Evolutionary conservation across 495 filamentous ascomycete species (phyloP).

Genomic region (Cercophora scortea): DNA sequence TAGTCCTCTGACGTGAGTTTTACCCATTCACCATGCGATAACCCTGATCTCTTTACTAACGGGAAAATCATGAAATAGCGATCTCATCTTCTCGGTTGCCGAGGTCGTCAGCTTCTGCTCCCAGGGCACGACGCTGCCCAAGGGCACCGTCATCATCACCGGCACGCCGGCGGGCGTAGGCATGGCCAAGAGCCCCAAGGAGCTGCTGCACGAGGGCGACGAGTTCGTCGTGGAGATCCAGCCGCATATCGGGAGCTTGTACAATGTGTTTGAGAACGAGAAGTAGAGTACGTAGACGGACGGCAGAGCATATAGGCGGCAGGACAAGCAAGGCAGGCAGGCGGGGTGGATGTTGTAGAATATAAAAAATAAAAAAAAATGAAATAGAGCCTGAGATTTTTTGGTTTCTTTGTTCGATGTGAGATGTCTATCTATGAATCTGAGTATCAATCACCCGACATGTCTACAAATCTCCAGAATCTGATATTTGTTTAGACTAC

Average conservation of each 20-base stretch:
- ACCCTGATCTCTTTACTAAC: no score
- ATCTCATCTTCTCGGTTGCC: constrained; percentile 38
- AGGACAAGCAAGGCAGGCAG: no score
- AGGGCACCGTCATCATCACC: constrained; percentile 39
- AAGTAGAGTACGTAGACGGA: no score
- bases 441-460: no score
- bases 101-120: constrained; percentile 41
- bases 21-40: not conserved
- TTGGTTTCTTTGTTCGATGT: no score
- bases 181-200: constrained; percentile 30
- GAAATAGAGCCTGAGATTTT: not conserved
- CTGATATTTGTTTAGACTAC: not conserved
- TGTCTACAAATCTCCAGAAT: no score
- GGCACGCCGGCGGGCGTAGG: constrained; percentile 43
- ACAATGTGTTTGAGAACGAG: constrained; percentile 35
- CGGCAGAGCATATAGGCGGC: not conserved
- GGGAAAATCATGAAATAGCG: constrained; percentile 14
- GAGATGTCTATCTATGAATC: no score
- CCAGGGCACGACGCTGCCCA: constrained; percentile 39
- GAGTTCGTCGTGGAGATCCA: constrained; percentile 40
- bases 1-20: constrained; percentile 40
- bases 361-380: not conserved
- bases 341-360: not conserved
- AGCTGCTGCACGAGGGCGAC: constrained; percentile 37
- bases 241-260: constrained; percentile 38